Percentiles rank a stretch among this genome's conserved stretches.
phyloP scores from a whole-genome alignment of 2,329 filamentous ascomycete species.

The Microcera coccophila region DNA sequence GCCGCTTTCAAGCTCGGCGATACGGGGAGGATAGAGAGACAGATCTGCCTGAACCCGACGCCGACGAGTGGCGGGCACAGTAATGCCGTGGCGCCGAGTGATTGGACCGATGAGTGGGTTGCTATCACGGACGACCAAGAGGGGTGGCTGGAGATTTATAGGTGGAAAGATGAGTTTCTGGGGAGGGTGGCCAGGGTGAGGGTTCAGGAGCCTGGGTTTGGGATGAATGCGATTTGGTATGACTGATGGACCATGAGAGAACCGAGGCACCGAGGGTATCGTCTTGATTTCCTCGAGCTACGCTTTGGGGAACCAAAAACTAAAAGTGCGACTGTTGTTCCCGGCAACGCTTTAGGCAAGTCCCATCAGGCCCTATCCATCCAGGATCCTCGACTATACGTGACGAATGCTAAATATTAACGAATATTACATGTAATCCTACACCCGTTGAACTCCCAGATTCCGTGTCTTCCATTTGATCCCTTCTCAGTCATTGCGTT shows the following conservation, averaged over 20 bases:
- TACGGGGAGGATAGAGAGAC: conserved; percentile 67
- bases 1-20: conserved; percentile 70
- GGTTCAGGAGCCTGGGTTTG: conserved; percentile 83
- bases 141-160: conserved; percentile 82
- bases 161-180: conserved; percentile 79
- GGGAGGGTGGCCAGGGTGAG: conserved; percentile 72
- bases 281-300: no score
- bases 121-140: conserved; percentile 85
- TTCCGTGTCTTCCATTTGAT: no score
- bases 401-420: no score
- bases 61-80: conserved; percentile 84
- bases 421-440: no score
- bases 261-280: no score
- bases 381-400: no score
- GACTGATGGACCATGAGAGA: conserved; percentile 47
- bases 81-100: conserved; percentile 80
- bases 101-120: conserved; percentile 85
- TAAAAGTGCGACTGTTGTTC: no score
- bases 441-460: no score
- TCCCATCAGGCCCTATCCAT: no score
- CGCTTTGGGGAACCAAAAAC: no score
- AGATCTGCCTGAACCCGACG: conserved; percentile 78
- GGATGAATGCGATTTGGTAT: conserved; percentile 97
- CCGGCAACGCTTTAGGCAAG: no score
- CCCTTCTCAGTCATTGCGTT: background rate